phyloP scores from a whole-genome alignment of 1,284 basidiomycete genomes.

The Moesziomyces parantarcticus region DNA sequence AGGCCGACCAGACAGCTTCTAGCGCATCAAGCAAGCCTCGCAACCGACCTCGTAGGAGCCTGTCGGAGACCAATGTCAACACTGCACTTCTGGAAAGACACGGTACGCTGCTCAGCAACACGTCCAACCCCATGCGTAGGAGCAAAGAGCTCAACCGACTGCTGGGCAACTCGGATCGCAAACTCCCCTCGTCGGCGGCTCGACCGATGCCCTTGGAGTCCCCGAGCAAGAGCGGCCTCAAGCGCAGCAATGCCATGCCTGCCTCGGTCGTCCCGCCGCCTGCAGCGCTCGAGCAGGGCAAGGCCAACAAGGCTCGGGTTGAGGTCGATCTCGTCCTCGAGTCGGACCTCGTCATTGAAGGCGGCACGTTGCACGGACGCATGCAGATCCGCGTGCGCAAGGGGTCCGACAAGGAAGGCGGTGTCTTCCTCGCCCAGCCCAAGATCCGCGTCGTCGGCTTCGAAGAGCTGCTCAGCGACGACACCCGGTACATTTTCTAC shows the following conservation, averaged over 20 bases:
- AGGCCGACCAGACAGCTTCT: background rate
- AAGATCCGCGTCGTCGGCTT: slow-evolving; percentile 89
- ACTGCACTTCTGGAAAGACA: slow-evolving; percentile 48
- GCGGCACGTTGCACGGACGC: slow-evolving; percentile 78
- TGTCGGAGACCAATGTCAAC: slow-evolving; percentile 33
- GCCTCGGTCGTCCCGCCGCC: slow-evolving; percentile 27
- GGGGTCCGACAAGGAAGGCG: slow-evolving; percentile 70
- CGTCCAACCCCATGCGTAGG: slow-evolving; percentile 52
- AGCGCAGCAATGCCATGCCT: slow-evolving; percentile 26
- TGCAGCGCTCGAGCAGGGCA: slow-evolving; percentile 59
- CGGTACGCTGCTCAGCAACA: slow-evolving; percentile 51
- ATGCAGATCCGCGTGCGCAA: slow-evolving; percentile 79
- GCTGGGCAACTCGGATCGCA: slow-evolving; percentile 51
- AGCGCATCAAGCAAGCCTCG: slow-evolving; percentile 8
- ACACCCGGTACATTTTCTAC: slow-evolving; percentile 84
- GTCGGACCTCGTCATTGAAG: slow-evolving; percentile 82
- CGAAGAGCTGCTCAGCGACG: slow-evolving; percentile 76
- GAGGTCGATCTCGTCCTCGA: slow-evolving; percentile 85
- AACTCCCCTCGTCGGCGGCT: slow-evolving; percentile 38
- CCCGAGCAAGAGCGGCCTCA: slow-evolving; percentile 15
- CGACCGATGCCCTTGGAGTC: slow-evolving; percentile 8
- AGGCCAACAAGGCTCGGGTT: slow-evolving; percentile 75
- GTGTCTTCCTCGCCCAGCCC: slow-evolving; percentile 78
- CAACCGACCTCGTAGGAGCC: slow-evolving; percentile 35
- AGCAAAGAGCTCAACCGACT: slow-evolving; percentile 57